Base-by-base conservation (phyloP, 2,329 filamentous ascomycete species). In the Cyphellophora attinorum region DNA sequence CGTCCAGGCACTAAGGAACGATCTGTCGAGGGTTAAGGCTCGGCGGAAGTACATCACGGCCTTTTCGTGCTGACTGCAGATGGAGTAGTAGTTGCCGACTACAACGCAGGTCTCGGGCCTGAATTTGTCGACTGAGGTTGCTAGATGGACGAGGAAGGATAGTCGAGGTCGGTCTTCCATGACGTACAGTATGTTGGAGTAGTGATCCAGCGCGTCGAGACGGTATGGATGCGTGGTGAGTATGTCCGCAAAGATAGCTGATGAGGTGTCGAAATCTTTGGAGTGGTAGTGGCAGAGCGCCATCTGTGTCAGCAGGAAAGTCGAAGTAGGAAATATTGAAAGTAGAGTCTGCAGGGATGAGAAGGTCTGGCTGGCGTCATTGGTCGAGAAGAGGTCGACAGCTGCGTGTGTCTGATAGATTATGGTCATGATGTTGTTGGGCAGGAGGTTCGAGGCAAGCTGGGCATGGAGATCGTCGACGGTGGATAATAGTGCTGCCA, bases 1-100 rank as follows among this genome's bases (percentile, higher is more conserved):
- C 0, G 91, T 98, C 91, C 91, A 98, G 2, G 91, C 91, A 0
- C 86, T 93, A 11, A 95, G 71, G 55, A 91, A 98, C 16, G 79
- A 81, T 6, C 89, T 79, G 54, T 98, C 91, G 0, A 98, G 68
- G 0, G 85, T 93, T 13, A 98, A 63, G 0, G 91, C 91, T 14
- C 91, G 80, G 3, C 91, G 81, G 65, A 98, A 98, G 60, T 96
- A 96, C 62, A 95, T 86, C 34, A 98, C 88, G 1, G 91, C 89
- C 55, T 98, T 98, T 57, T 98, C 91, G 56, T 98, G 91, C 56
- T 93, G 81, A 0, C 88, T 94, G 41, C 94, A 78, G 1, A 95
- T 65, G 0, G 85, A 93, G 61, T 95, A 98, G 63, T 96, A 96
- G 56, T 98, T 98, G 4, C 91, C 91, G 15, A 96, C 81, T 1